A percentile compares a stretch with the other conserved stretches of the same genome.
Conservation (phyloP, 345 rosid species). For the Aegle marmelos region DNA sequence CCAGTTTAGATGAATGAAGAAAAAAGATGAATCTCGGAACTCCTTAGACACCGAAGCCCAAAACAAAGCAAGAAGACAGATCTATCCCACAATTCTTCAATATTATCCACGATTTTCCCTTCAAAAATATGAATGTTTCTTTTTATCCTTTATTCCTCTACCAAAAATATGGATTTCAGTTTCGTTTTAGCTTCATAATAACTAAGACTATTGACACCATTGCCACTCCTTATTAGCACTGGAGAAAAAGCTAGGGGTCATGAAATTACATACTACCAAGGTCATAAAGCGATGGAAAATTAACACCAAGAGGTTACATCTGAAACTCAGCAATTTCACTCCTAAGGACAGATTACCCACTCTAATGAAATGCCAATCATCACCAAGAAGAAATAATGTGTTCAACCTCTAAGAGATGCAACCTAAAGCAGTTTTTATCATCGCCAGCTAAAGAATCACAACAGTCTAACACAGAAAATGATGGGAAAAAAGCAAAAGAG, state of each 20-base stretch:
- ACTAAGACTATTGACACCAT: background rate
- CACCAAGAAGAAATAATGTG: background rate
- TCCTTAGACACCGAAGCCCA: too few relatives aligned
- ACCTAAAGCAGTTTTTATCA: background rate
- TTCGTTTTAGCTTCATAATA: background rate
- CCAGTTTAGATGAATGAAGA: too few relatives aligned
- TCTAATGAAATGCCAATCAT: background rate
- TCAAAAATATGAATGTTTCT: too few relatives aligned
- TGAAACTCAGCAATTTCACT: too few relatives aligned
- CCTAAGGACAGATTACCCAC: background rate
- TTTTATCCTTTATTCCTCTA: too few relatives aligned
- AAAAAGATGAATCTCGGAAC: too few relatives aligned
- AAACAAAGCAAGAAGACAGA: too few relatives aligned
- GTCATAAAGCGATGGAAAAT: background rate
- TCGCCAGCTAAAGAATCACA: background rate
- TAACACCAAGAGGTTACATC: background rate
- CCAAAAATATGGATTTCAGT: background rate
- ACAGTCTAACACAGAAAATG: background rate
- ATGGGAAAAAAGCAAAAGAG: conserved; percentile 4
- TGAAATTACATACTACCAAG: background rate
- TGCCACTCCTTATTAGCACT: background rate
- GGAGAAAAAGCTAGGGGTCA: background rate
- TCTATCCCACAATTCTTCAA: too few relatives aligned
- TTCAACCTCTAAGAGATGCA: background rate
- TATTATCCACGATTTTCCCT: too few relatives aligned